A percentile compares a stretch with the other conserved stretches of the same genome.
Evolutionary conservation across 257 asterid species (phyloP).

Genomic region (Knoxia roxburghii): DNA sequence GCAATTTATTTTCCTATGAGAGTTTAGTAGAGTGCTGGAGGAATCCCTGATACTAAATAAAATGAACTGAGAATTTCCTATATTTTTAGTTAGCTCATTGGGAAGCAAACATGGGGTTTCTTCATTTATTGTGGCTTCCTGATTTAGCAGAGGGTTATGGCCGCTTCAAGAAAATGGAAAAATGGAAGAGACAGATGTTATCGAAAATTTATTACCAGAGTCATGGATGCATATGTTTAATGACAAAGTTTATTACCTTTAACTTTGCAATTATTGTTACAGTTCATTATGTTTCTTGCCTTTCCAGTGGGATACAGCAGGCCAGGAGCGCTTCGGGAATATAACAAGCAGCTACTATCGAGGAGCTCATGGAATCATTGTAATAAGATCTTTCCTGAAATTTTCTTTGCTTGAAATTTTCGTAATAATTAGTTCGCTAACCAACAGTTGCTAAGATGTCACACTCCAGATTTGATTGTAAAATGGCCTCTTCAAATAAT

Average conservation of each 20-base stretch:
- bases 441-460: background rate
- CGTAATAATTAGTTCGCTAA: background rate
- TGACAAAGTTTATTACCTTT: background rate
- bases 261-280: background rate
- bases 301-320: slow-evolving; percentile 97
- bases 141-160: background rate
- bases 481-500: no score
- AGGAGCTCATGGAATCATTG: slow-evolving; percentile 98
- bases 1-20: no score
- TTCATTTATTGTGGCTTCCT: no score
- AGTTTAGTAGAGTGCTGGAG: no score
- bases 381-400: slow-evolving; percentile 44
- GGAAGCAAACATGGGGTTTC: background rate
- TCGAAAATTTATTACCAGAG: background rate
- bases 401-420: slow-evolving; percentile 15
- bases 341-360: slow-evolving; percentile 98
- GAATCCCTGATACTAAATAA: background rate
- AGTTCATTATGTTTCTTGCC: slow-evolving; percentile 2
- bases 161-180: background rate
- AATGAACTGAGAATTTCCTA: background rate
- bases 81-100: background rate
- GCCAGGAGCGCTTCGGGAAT: slow-evolving; percentile 96
- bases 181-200: background rate
- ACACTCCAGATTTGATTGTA: background rate
- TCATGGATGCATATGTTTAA: background rate